Base-by-base conservation (phyloP, 306 rosid species). In the Inga leiocalycina region DNA sequence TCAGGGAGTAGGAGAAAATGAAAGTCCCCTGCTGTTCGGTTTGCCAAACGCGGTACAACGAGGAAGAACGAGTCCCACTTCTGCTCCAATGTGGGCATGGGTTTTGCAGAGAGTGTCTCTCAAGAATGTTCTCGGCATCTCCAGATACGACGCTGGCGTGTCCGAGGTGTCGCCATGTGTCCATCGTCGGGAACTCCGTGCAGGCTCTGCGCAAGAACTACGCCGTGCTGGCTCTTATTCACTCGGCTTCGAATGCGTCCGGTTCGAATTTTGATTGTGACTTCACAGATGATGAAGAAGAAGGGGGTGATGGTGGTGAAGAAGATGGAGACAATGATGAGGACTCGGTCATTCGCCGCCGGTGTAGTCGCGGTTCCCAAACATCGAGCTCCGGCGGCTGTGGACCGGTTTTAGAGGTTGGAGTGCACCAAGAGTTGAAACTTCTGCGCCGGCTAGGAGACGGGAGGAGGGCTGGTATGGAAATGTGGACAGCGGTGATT, bases 41-140 rank as follows among this genome's bases (percentile, higher is more conserved):
- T 11, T 96, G 99, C 89, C 98, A 94, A 82, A 96, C 92, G 87
- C 93, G 99, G 78, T 96, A 93, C 87, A 93, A 96, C 93, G 99
- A 94, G 82, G 99, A 92, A 11, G 99, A 94, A 82, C 88, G 99
- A 78, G 98, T 94, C 15, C 99, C 99, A 17, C 98, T 96, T 77
- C 81, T 96, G 83, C 99, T 96, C 43, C 97, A 96, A 90, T 96
- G 99, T 76, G 99, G 99, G 46, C 99, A 96, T 83, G 97, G 98
- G 5, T 96, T 94, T 90, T 96, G 99, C 85, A 89, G 84, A 77
- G 99, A 96, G 52, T 96, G 99, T 66, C 86, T 96, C 19, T 94
- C 97, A 16, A 85, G 84, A 76, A 94, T 96, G 99, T 96, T 94
- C 93, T 84, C 93, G 7, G 81, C 92, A 7, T 90, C 93, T 6